Percentiles rank a stretch among this genome's conserved stretches.
Conservation (phyloP, 2,329 filamentous ascomycete species). For the Penicillium expansum region DNA sequence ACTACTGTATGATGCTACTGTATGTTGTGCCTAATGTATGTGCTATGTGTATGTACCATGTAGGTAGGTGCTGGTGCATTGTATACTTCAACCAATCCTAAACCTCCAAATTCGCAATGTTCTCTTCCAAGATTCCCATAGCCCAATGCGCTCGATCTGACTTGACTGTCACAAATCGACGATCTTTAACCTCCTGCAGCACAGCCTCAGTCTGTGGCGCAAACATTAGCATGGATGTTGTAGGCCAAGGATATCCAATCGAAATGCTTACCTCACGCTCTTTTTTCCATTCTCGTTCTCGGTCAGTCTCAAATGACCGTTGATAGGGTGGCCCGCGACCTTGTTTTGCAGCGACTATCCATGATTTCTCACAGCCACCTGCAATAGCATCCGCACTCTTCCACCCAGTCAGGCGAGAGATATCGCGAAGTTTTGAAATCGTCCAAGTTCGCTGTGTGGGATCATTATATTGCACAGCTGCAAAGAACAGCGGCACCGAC, state of each 20-base stretch:
- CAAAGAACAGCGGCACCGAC: conserved; percentile 80
- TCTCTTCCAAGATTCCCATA: conserved; percentile 75
- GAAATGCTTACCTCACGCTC: conserved; percentile 15
- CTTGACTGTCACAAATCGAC: conserved; percentile 60
- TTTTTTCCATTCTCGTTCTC: conserved; percentile 3
- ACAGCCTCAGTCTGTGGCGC: conserved; percentile 16
- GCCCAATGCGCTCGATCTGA: conserved; percentile 69
- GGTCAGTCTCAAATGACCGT: conserved; percentile 26
- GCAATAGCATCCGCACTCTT: conserved; percentile 79
- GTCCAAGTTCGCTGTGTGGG: conserved; percentile 73
- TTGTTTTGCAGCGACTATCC: conserved; percentile 70
- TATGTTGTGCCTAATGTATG: conserved; percentile 4
- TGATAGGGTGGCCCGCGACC: conserved; percentile 74
- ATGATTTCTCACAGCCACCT: conserved; percentile 77
- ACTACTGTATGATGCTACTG: conserved; percentile 2
- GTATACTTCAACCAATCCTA: conserved; percentile 28
- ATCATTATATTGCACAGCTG: conserved; percentile 75
- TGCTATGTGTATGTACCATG: conserved; percentile 1
- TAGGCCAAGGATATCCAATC: background rate
- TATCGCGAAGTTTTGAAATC: conserved; percentile 69
- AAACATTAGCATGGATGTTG: conserved; percentile 22
- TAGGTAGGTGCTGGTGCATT: background rate
- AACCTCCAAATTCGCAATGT: conserved; percentile 64
- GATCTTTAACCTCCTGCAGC: conserved; percentile 40
- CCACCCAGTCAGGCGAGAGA: conserved; percentile 81